Percentiles rank a stretch among this genome's conserved stretches.
phyloP scores from a whole-genome alignment of 2,329 filamentous ascomycete species.

The Colletotrichum tofieldiae region DNA sequence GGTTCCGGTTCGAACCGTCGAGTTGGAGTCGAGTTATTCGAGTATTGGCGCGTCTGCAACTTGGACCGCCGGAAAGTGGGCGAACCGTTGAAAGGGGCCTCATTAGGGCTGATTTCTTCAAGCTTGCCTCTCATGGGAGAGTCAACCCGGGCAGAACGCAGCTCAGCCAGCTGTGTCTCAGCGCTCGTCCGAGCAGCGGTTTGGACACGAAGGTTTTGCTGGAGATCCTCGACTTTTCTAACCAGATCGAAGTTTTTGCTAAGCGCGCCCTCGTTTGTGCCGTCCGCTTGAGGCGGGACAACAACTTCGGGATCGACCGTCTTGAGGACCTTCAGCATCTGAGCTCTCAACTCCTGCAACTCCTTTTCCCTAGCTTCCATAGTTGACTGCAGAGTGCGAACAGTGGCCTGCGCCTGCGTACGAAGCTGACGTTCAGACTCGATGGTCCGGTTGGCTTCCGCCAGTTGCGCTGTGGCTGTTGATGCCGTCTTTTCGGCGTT shows the following conservation, averaged over 20 bases:
- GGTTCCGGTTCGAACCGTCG: constrained; percentile 78
- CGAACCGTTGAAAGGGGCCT: constrained; percentile 81
- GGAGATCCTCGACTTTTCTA: constrained; percentile 88
- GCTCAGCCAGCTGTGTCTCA: constrained; percentile 84
- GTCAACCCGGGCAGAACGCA: constrained; percentile 80
- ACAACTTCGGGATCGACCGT: constrained; percentile 85
- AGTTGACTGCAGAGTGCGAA: constrained; percentile 83
- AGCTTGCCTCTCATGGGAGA: constrained; percentile 81
- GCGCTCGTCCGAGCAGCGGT: constrained; percentile 86
- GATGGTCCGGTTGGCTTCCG: constrained; percentile 89
- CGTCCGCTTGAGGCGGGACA: constrained; percentile 74
- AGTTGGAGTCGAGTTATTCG: constrained; percentile 84
- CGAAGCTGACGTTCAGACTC: constrained; percentile 92
- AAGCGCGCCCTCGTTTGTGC: constrained; percentile 69
- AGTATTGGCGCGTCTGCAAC: constrained; percentile 72
- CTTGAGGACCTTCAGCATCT: constrained; percentile 87
- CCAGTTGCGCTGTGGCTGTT: constrained; percentile 84
- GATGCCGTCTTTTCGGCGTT: constrained; percentile 93
- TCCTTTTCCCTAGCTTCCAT: constrained; percentile 87
- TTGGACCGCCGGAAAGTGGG: constrained; percentile 78
- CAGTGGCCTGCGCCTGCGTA: constrained; percentile 87
- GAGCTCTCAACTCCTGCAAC: constrained; percentile 83
- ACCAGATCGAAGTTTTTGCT: constrained; percentile 87
- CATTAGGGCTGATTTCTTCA: constrained; percentile 90
- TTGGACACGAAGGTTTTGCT: constrained; percentile 88